Conservation (phyloP, 768 basidiomycete genomes). For the Macrocybe gigantea region DNA sequence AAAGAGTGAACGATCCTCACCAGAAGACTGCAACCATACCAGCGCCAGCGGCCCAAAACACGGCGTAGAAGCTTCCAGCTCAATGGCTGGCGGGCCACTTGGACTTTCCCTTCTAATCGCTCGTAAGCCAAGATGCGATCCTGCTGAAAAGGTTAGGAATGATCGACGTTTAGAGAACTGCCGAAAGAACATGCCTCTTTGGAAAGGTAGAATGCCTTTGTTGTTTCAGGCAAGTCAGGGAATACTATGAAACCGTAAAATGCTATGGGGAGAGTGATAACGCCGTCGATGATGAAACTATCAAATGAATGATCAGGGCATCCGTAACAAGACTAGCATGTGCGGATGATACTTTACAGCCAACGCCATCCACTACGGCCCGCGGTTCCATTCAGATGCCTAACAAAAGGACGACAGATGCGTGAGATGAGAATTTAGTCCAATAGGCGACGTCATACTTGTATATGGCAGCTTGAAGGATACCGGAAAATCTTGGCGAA, state of each 20-base stretch:
- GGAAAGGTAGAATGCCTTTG: conserved; percentile 58
- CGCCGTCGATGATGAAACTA: conserved; percentile 63
- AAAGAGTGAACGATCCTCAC: conserved; percentile 26
- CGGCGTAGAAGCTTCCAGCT: conserved; percentile 42
- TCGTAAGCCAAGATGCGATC: conserved; percentile 47
- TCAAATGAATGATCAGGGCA: conserved; percentile 2
- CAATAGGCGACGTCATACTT: conserved; percentile 24
- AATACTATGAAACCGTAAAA: conserved; percentile 68
- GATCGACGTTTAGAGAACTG: conserved; percentile 3
- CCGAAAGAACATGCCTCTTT: conserved; percentile 35
- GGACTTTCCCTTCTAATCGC: conserved; percentile 38
- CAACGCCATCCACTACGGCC: conserved; percentile 66
- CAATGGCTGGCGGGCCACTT: conserved; percentile 34
- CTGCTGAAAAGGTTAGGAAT: conserved; percentile 22
- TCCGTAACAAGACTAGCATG: not conserved
- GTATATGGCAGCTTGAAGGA: conserved; percentile 62
- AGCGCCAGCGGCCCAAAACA: conserved; percentile 56
- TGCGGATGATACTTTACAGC: conserved; percentile 35
- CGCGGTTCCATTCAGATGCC: conserved; percentile 44
- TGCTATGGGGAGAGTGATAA: conserved; percentile 70
- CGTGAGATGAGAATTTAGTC: not conserved
- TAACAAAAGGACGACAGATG: conserved; percentile 12
- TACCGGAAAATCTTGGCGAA: conserved; percentile 49
- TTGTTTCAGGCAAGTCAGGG: conserved; percentile 64
- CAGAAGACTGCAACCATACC: conserved; percentile 62